A percentile compares a stretch with the other conserved stretches of the same genome.
Evolutionary conservation across 208 protist species (phyloP).

Genomic region (Trypanosoma platydactyli): DNA sequence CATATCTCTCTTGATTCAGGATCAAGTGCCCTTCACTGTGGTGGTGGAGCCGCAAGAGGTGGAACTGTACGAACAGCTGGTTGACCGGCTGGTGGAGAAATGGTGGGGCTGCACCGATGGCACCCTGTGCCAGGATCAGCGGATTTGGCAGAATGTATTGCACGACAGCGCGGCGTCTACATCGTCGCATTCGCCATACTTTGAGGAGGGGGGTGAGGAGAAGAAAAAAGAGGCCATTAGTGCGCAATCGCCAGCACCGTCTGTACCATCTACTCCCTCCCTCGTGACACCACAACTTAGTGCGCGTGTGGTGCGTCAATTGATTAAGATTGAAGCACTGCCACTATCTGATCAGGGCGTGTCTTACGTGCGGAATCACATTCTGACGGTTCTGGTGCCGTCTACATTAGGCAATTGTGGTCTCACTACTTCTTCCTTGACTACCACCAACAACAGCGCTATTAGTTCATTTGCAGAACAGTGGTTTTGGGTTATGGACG

Average conservation of each 20-base stretch:
- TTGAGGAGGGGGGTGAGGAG: background rate
- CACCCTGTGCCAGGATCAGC: background rate
- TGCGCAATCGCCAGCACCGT: background rate
- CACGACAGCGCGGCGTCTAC: background rate
- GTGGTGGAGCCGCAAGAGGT: slow-evolving; percentile 75
- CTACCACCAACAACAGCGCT: background rate
- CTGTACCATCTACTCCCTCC: background rate
- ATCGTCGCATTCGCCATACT: background rate
- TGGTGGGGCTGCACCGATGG: slow-evolving; percentile 35
- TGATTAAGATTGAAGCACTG: slow-evolving; percentile 68
- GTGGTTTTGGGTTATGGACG: slow-evolving; percentile 87
- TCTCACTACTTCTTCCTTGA: background rate
- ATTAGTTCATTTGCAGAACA: background rate
- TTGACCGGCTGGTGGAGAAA: slow-evolving; percentile 62
- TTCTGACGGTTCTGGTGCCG: slow-evolving; percentile 75
- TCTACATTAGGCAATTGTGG: slow-evolving; percentile 31
- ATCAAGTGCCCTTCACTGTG: slow-evolving; percentile 75
- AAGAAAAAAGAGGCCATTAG: background rate
- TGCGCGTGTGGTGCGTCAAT: slow-evolving; percentile 32
- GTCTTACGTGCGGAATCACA: slow-evolving; percentile 87
- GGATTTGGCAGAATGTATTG: too few species aligned
- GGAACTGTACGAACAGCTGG: slow-evolving; percentile 45
- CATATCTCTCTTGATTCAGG: slow-evolving; percentile 53
- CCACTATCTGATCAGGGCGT: slow-evolving; percentile 66
- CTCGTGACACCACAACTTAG: background rate